Evolutionary conservation across 176 grass and related monocot species (phyloP), one percentile per base, ranked within the genome.

Genomic region (Phyllostachys edulis): DNA sequence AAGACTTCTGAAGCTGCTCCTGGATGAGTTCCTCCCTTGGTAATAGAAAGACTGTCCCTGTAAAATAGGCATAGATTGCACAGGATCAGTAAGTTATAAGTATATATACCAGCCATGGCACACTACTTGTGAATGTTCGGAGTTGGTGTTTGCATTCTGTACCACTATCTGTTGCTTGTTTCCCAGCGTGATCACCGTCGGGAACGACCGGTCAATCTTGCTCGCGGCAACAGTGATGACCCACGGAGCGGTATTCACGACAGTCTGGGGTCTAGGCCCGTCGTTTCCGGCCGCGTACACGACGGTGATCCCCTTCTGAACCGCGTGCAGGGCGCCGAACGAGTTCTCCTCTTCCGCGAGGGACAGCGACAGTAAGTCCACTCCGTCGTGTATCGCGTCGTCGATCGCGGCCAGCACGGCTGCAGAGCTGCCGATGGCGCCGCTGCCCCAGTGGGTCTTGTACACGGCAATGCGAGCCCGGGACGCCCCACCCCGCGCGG

Each of bases 21-120:
- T 50, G 9, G 86, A 46, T 18, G 55, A 83, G 18, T 88, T 83
- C 11, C 24, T 54, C 12, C 17, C 7, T 18, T 45, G 5, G 56
- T 55, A 56, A 24, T 88, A 72, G 11, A 83, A 5, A 2, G 86
- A 88, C 49, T 88, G 86, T 24, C 80, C 86, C 86, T 88, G 66
- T 34, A 83, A 78, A 82, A 44, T n/a, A n/a, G n/a, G n/a, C n/a
- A n/a, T n/a, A n/a, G n/a, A n/a, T n/a, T n/a, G n/a, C n/a, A n/a
- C n/a, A n/a, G n/a, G n/a, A n/a, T n/a, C n/a, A n/a, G n/a, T n/a
- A n/a, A n/a, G n/a, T n/a, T n/a, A n/a, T n/a, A n/a, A n/a, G n/a
- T n/a, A n/a, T n/a, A 18, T 18, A 17, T 54, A 54, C 15, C 17
- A 54, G 16, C 2, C 17, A 54, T 54, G 16, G 20, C 4, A 0